Conservation (phyloP, 2,329 filamentous ascomycete genomes). For the Diaporthe aspalathi region DNA sequence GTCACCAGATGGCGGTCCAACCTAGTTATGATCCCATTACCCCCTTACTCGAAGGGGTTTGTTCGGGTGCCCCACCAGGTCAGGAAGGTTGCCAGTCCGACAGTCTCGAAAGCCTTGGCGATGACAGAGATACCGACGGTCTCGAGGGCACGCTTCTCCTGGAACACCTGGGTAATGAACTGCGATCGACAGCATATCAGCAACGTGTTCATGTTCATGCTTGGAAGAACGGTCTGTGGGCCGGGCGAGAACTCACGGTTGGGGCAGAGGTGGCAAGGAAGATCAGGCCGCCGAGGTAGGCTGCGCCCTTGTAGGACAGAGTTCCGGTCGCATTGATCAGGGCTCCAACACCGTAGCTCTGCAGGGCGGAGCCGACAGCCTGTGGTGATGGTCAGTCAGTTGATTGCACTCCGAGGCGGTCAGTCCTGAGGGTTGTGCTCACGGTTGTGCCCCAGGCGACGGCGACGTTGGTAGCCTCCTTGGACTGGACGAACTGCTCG, state of each 20-base stretch:
- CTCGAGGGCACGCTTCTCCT: conserved; percentile 92
- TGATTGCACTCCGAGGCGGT: too few relatives aligned
- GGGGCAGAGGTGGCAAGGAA: conserved; percentile 93
- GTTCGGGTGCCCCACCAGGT: conserved; percentile 98
- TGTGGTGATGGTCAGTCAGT: conserved; percentile 8
- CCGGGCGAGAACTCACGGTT: conserved; percentile 68
- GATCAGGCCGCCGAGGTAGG: conserved; percentile 90
- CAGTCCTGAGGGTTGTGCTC: background rate
- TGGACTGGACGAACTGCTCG: conserved; percentile 95
- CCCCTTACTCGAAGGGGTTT: conserved; percentile 84
- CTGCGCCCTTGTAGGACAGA: conserved; percentile 95
- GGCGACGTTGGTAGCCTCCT: conserved; percentile 89
- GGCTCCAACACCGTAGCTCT: conserved; percentile 90
- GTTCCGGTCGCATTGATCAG: conserved; percentile 96
- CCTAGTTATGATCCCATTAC: background rate
- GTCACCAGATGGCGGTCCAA: background rate
- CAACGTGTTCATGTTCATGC: conserved; percentile 16
- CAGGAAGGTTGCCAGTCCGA: conserved; percentile 90
- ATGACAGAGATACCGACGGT: conserved; percentile 87
- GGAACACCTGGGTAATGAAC: conserved; percentile 88
- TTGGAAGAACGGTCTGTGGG: too few relatives aligned
- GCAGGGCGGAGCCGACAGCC: conserved; percentile 81
- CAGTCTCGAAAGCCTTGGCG: conserved; percentile 90
- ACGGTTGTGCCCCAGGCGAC: conserved; percentile 77
- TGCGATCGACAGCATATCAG: conserved; percentile 50